Evolutionary conservation across 371 early-diverging fungal genomes (phyloP), one percentile per base, ranked within the genome.

Genomic region (Parasitella parasitica): DNA sequence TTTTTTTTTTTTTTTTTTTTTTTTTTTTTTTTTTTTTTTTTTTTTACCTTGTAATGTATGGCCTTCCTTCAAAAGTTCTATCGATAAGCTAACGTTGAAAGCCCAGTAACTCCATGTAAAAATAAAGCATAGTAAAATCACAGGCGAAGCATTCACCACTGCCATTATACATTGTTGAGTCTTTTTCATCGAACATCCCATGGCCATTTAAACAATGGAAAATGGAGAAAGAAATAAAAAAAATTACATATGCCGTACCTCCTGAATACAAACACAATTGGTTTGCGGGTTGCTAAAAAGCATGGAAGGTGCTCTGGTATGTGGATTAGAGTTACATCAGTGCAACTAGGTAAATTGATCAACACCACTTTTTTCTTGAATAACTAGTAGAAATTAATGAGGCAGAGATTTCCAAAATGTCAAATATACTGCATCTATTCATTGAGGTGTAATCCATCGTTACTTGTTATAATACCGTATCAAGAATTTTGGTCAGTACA

Each of bases 61-160:
- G 0, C 69, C 77, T 53, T 80, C 72, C 9, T 46, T 28, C 11
- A 77, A 38, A n/a, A 75, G 53, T 5, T 34, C 27, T 54, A 63
- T 60, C 27, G 66, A 63, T 18, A 80, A 57, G 13, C 71, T 67
- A 51, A 77, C 59, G 27, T 61, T 60, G 48, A 58, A 77, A 7
- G 81, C 81, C 60, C 64, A 73, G 38, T 59, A 80, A 24, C 73
- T 66, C 81, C 81, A 80, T 4, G 30, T 22, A 36, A 80, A 70
- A 26, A 80, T 64, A 32, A 73, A 18, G 3, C 37, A 6, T 0
- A 77, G 62, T 50, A 80, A 49, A 1, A 63, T 63, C 6, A 80
- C 69, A 11, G 81, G 81, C 4, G 76, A 73, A 2, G 71, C 76
- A 67, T 77, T 68, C 13, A 80, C 70, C 11, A 57, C 54, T 27